Evolutionary conservation across 2,329 filamentous ascomycete genomes (phyloP), one percentile per base, ranked within the genome.

Genomic region (Penicillium occitanis): DNA sequence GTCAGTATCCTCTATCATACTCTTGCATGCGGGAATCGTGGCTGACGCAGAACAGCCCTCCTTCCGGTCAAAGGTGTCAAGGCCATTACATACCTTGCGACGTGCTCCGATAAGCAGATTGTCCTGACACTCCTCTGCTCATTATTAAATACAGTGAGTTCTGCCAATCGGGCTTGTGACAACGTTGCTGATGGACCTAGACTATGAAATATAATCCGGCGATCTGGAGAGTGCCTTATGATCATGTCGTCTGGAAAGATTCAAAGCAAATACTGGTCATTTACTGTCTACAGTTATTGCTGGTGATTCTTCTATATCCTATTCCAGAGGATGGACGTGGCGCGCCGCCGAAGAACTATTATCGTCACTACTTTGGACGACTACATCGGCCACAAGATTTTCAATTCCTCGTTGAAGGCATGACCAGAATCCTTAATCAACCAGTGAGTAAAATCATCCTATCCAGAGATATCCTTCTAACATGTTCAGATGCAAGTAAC

Each of bases 181-280:
- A 55, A 44, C 67, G 37, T 28, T 40, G 22, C 62, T 67, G 14
- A 66, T 44, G 33, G 50, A 61, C 30, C 63, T 70, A 95, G 90
- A 92, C 93, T 0, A 85, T 98, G 69, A 97, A 98, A 76, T 98
- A 97, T 78, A 98, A 98, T 71, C 93, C 94, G 28, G 92, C 92
- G 8, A 91, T 88, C 67, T 99, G 95, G 94, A 88, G 91, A 51
- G 91, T 98, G 17, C 94, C 95, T 8, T 97, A 97, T 76, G 94
- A 97, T 75, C 91, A 93, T 63, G 87, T 97, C 58, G 91, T 96
- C 0, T 95, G 94, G 79, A 94, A 92, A 74, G 93, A 97, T 73
- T 88, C 92, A 42, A 94, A 93, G 77, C 91, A 97, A 76, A 89
- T 92, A 30, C 85, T 98, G 33, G 93, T 97, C 61, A 95, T 93